phyloP scores from a whole-genome alignment of 2,329 filamentous ascomycete genomes.

The Fusarium dlaminii region DNA sequence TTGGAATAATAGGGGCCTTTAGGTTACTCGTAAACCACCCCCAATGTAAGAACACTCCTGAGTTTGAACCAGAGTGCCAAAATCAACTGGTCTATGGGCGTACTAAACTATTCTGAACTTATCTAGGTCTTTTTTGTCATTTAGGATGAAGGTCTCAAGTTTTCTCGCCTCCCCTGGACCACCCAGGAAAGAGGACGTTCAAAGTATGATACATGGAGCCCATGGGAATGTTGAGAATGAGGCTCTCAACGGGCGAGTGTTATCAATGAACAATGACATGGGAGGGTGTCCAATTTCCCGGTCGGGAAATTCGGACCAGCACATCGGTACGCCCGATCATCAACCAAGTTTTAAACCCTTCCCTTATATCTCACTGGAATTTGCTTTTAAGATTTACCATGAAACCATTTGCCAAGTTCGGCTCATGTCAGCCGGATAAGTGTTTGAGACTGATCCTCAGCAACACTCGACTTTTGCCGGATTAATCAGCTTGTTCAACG shows the following conservation, averaged over 20 bases:
- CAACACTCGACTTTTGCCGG: background rate
- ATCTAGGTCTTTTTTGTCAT: background rate
- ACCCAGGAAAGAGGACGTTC: background rate
- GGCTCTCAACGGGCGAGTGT: background rate
- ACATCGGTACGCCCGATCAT: constrained; percentile 10
- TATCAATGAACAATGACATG: background rate
- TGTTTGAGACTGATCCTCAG: background rate
- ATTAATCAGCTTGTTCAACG: background rate
- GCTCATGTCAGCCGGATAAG: constrained; percentile 18
- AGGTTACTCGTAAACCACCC: background rate
- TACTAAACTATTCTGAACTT: background rate
- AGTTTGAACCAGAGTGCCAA: background rate
- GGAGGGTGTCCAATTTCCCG: constrained; percentile 1
- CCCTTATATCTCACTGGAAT: constrained; percentile 1
- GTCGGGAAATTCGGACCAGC: constrained; percentile 15
- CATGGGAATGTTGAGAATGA: background rate
- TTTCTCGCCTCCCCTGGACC: background rate
- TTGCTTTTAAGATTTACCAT: constrained; percentile 3
- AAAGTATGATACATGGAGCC: background rate
- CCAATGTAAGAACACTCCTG: background rate
- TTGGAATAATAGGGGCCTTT: background rate
- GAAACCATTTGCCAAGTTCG: background rate
- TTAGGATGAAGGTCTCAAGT: background rate
- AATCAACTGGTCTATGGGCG: background rate
- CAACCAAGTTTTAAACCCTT: background rate